These are phyloP conservation scores for Rutidosis leptorrhynchoides DNA, from an alignment of 129 eudicot species.

Conservation along the genomic window DNA sequence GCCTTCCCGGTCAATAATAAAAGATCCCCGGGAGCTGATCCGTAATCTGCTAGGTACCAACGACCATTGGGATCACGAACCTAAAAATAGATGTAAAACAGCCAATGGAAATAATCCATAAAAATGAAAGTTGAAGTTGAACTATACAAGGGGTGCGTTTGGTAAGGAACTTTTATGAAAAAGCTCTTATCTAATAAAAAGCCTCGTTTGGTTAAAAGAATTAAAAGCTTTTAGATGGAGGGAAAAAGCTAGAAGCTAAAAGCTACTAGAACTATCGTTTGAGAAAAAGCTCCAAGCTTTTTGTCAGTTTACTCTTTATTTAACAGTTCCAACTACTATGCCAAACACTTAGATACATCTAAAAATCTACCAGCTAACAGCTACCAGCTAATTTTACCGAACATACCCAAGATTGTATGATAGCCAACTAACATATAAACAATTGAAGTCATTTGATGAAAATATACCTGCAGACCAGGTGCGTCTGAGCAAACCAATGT, in stretches of 20 bases:
- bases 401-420: not conserved
- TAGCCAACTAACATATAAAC: not conserved
- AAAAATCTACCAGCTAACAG: no score
- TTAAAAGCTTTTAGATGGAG: no score
- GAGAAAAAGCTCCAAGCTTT: no score
- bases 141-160: conserved; percentile 8
- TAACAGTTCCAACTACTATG: no score
- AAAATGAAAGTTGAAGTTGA: conserved; percentile 4
- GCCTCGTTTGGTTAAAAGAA: no score
- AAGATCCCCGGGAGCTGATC: conserved; percentile 71
- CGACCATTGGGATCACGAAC: conserved; percentile 97
- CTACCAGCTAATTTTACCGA: no score
- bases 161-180: no score
- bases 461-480: conserved; percentile 82
- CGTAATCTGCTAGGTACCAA: conserved; percentile 87
- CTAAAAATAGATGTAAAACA: conserved; percentile 44
- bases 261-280: no score
- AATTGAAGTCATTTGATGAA: not conserved
- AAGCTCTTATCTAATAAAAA: no score
- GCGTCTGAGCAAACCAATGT: conserved; percentile 69
- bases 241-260: no score
- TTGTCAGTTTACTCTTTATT: no score
- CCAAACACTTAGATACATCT: no score
- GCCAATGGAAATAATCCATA: conserved; percentile 26
- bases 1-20: conserved; percentile 84